Percentiles rank a stretch among this genome's conserved stretches.
Conservation (phyloP, 106 monocot genomes). For the Amphibolis antarctica region DNA sequence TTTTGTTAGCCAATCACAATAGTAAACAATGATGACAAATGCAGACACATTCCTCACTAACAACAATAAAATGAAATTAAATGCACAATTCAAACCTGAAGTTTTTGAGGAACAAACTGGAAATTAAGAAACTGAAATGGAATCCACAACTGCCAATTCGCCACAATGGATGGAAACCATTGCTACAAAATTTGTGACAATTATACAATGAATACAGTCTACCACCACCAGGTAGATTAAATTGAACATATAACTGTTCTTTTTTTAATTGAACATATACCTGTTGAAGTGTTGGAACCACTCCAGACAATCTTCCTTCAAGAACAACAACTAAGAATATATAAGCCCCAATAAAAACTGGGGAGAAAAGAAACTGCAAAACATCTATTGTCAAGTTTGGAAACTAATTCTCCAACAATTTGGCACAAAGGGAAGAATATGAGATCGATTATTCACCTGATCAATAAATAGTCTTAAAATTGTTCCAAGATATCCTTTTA, state of each 20-base stretch:
- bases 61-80: neutral
- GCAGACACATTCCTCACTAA: no score
- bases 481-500: slow-evolving; percentile 42
- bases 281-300: slow-evolving; percentile 29
- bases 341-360: slow-evolving; percentile 26
- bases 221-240: neutral
- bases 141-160: slow-evolving; percentile 36
- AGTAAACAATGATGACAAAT: no score
- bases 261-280: neutral
- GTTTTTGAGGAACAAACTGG: slow-evolving; percentile 26
- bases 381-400: neutral
- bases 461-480: slow-evolving; percentile 60
- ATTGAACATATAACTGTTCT: neutral
- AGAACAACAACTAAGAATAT: slow-evolving; percentile 15
- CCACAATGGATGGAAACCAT: slow-evolving; percentile 19
- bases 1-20: no score
- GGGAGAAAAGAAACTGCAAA: slow-evolving; percentile 27
- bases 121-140: slow-evolving; percentile 39
- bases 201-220: neutral
- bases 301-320: slow-evolving; percentile 23
- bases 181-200: slow-evolving; percentile 20
- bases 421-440: no score
- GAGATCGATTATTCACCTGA: no score
- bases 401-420: no score
- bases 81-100: slow-evolving; percentile 14